Evolutionary conservation across 2,329 filamentous ascomycete species (phyloP).

Genomic region (Colletotrichum liaoningense): DNA sequence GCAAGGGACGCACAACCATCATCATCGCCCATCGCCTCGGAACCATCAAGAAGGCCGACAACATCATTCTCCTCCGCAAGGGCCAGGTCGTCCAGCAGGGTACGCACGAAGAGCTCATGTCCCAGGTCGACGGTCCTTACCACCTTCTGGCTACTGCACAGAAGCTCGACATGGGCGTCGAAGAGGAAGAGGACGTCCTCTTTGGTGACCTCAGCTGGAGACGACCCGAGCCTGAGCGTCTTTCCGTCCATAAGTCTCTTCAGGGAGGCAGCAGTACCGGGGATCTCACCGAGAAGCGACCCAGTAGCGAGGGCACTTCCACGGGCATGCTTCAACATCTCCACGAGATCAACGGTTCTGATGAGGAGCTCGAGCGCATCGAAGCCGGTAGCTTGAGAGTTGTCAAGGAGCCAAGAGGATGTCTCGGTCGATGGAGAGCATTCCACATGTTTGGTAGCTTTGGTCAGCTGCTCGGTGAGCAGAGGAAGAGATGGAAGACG

Average conservation of each 20-base stretch:
- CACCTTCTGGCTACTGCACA: constrained; percentile 52
- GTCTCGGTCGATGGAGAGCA: constrained; percentile 7
- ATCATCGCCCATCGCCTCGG: constrained; percentile 67
- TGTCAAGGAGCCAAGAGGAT: constrained; percentile 15
- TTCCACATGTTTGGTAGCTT: constrained; percentile 30
- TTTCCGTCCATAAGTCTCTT: neutral
- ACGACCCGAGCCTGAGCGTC: constrained; percentile 18
- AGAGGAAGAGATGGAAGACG: constrained; percentile 33
- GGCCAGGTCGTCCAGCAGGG: constrained; percentile 67
- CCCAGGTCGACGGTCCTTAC: constrained; percentile 54
- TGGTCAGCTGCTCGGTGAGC: constrained; percentile 29
- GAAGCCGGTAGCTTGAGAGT: constrained; percentile 1
- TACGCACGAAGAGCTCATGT: constrained; percentile 65
- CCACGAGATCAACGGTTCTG: constrained; percentile 21
- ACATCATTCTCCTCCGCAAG: constrained; percentile 67
- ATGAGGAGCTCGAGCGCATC: constrained; percentile 25
- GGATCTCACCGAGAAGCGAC: constrained; percentile 27
- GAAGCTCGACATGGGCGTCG: constrained; percentile 33
- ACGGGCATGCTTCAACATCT: constrained; percentile 6
- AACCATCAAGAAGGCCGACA: constrained; percentile 66
- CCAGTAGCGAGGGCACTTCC: constrained; percentile 23
- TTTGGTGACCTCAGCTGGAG: constrained; percentile 37
- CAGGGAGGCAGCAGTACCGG: constrained; percentile 20
- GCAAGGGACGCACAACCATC: constrained; percentile 66
- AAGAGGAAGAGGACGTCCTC: constrained; percentile 31